A percentile compares a stretch with the other conserved stretches of the same genome.
Conservation (phyloP, 176 grass and related monocot genomes). For the Oryza coarctata region DNA sequence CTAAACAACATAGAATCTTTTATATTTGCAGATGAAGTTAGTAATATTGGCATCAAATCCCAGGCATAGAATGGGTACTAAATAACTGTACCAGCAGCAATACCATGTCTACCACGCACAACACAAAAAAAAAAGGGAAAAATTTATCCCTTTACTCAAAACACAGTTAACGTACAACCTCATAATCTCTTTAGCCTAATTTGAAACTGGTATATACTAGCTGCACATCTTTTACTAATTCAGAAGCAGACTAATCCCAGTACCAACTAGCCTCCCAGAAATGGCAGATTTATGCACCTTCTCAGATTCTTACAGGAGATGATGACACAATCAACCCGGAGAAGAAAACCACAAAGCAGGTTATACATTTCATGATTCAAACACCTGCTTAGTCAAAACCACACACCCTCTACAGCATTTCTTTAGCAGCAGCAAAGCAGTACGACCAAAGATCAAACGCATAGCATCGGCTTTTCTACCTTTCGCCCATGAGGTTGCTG, state of each 20-base stretch:
- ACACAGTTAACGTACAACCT: not conserved
- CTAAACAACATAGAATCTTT: too few species aligned
- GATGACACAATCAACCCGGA: slow-evolving; percentile 5
- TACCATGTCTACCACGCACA: not conserved
- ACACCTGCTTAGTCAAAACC: slow-evolving; percentile 29
- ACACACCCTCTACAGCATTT: slow-evolving; percentile 12
- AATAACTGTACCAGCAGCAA: not conserved
- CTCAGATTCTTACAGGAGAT: slow-evolving; percentile 17
- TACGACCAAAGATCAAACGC: slow-evolving; percentile 8
- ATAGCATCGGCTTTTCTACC: not conserved
- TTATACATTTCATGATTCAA: not conserved
- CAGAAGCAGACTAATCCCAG: not conserved
- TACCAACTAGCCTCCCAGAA: not conserved
- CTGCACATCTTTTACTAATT: not conserved
- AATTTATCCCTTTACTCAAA: not conserved
- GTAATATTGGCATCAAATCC: not conserved
- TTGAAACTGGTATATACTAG: not conserved
- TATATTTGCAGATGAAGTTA: too few species aligned
- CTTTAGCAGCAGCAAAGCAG: slow-evolving; percentile 13
- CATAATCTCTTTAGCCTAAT: not conserved
- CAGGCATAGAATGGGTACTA: not conserved
- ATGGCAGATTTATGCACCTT: not conserved
- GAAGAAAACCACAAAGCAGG: slow-evolving; percentile 2
- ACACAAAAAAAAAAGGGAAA: not conserved
- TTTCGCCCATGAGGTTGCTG: not conserved